Base-by-base conservation (phyloP, 2,329 filamentous ascomycete species). In the Fusarium pseudograminearum region DNA sequence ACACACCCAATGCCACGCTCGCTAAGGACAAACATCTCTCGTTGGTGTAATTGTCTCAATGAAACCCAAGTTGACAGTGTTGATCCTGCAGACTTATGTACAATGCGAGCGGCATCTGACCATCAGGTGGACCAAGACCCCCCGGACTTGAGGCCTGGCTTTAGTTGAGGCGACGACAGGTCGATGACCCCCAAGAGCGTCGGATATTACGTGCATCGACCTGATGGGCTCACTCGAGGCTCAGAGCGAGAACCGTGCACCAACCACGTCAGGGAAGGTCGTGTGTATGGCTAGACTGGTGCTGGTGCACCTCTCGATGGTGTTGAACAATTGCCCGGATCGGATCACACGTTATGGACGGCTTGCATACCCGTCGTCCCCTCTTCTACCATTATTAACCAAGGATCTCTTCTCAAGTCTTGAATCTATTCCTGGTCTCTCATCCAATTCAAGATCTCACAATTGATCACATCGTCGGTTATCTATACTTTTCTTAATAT, bases 201-300 rank as follows among this genome's bases (percentile, higher is more conserved):
- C 71, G 63, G 67, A 58, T 65, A 73, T 75, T 74, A 73, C 73
- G 64, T 74, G 73, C 73, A 67, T 63, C 61, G 36, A 69, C 65
- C 61, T 73, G 52, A 75, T 75, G 73, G 72, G 73, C 73, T 75
- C 73, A 74, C 64, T 66, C 61, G 53, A 52, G 64, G 73, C 61
- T 64, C 73, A 64, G 67, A 67, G 62, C 72, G 65, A 64, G 72
- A 73, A 66, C 73, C 72, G 73, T 75, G 73, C 73, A 61, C 72
- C 65, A 59, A 74, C 67, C 73, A 74, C 73, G 67, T 73, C 71
- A 75, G 71, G 73, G 70, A 73, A 75, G 74, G 70, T 67, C 65
- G 72, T 70, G 64, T 67, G 70, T 69, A 75, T 75, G 70, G 70
- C 61, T 73, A 71, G 70, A 71, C 59, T 74, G 65, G 68, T 69